These are phyloP conservation scores for Neonectria punicea DNA, from an alignment of 2,329 filamentous ascomycete species.

Conservation along the genomic window DNA sequence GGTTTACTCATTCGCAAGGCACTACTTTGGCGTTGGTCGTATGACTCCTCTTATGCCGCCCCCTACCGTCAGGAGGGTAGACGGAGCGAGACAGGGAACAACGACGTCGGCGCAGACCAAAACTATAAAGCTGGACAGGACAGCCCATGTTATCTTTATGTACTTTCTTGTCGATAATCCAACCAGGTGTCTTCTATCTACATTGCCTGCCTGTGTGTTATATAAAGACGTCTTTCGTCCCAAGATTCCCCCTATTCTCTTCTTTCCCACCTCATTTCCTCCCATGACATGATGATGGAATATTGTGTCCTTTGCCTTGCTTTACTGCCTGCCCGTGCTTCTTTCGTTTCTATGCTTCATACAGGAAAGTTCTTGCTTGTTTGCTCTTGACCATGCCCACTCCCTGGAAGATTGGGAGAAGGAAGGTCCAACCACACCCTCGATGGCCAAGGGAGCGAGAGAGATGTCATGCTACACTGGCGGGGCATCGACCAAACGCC, in stretches of 20 bases:
- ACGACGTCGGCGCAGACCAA: slow-evolving; percentile 18
- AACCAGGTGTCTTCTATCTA: slow-evolving; percentile 41
- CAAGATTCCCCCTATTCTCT: slow-evolving; percentile 31
- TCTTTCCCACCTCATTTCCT: slow-evolving; percentile 28
- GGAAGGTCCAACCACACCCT: slow-evolving; percentile 15
- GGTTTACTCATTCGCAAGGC: slow-evolving; percentile 32
- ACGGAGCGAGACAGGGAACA: slow-evolving; percentile 28
- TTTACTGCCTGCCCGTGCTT: slow-evolving; percentile 27
- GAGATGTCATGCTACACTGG: slow-evolving; percentile 25
- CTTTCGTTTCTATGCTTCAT: slow-evolving; percentile 24
- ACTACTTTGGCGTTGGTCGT: slow-evolving; percentile 34
- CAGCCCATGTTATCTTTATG: slow-evolving; percentile 41
- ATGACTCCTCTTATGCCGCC: slow-evolving; percentile 38
- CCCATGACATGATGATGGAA: slow-evolving; percentile 31
- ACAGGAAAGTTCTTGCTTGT: slow-evolving; percentile 33
- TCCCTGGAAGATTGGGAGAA: slow-evolving; percentile 12
- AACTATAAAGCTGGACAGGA: slow-evolving; percentile 44
- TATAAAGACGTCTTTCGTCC: slow-evolving; percentile 26
- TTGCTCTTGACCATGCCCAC: slow-evolving; percentile 29
- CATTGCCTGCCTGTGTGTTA: slow-evolving; percentile 36
- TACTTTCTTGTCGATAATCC: slow-evolving; percentile 32
- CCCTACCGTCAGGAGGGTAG: slow-evolving; percentile 23
- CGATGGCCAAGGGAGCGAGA: slow-evolving; percentile 20
- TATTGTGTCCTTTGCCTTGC: slow-evolving; percentile 33
- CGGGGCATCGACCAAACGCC: slow-evolving; percentile 27